Conservation (phyloP, 2,329 filamentous ascomycete species). For the Xylaria sp. region DNA sequence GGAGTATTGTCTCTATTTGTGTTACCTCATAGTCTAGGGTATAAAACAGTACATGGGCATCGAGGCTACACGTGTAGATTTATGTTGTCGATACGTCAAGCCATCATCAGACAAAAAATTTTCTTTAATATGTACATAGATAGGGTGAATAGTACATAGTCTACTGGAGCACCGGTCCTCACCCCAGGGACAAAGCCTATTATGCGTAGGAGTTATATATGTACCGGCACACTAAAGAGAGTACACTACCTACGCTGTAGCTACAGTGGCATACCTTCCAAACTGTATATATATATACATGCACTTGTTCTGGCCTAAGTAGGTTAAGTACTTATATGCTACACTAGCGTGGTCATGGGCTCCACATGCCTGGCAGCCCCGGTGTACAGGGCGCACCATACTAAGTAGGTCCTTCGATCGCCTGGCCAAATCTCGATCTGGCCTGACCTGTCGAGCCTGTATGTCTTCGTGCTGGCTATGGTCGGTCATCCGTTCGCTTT, state of each 20-base stretch:
- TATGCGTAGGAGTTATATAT: too few species aligned
- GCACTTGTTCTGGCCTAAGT: not conserved
- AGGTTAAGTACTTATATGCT: not conserved
- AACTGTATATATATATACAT: not conserved
- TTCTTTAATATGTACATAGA: too few species aligned
- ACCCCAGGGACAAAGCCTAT: too few species aligned
- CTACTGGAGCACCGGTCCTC: too few species aligned
- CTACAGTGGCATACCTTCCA: not conserved
- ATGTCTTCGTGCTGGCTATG: constrained; percentile 10
- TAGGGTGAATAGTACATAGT: too few species aligned
- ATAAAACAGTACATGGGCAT: not conserved
- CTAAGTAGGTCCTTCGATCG: constrained; percentile 38
- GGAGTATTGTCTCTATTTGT: too few species aligned
- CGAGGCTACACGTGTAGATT: too few species aligned
- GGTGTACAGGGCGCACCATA: constrained; percentile 7
- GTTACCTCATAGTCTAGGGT: too few species aligned
- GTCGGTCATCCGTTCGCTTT: constrained; percentile 25
- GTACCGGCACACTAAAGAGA: too few species aligned
- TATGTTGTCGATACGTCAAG: not conserved
- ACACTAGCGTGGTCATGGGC: constrained; percentile 5
- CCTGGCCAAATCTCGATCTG: constrained; percentile 43
- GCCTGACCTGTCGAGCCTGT: constrained; percentile 9
- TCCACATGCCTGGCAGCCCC: constrained; percentile 27
- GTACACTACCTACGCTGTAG: not conserved
- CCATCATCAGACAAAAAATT: not conserved